These are phyloP conservation scores for Russula compacta DNA, from an alignment of 768 basidiomycete genomes.

Conservation along the genomic window DNA sequence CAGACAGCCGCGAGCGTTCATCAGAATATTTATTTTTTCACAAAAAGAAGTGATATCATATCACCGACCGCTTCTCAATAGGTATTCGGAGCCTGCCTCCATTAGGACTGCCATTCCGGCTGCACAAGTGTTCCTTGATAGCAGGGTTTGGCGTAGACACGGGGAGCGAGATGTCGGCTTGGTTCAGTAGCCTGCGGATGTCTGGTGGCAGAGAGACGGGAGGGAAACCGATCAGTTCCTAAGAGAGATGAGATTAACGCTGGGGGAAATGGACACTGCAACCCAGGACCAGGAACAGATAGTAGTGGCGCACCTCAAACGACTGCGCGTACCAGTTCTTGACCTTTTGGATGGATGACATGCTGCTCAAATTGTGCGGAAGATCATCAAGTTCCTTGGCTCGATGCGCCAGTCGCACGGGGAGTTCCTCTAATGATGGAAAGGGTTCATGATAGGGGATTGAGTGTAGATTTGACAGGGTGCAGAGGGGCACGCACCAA, in stretches of 20 bases:
- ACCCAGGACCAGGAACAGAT: neutral
- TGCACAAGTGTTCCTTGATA: slow-evolving; percentile 28
- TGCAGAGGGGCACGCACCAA: slow-evolving; percentile 40
- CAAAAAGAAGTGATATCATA: slow-evolving; percentile 13
- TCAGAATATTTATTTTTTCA: neutral
- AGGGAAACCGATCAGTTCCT: slow-evolving; percentile 90
- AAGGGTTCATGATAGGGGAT: neutral
- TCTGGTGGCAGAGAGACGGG: slow-evolving; percentile 58
- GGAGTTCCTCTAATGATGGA: slow-evolving; percentile 69
- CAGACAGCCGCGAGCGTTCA: neutral
- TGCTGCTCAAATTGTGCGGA: slow-evolving; percentile 82
- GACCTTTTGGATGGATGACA: slow-evolving; percentile 89
- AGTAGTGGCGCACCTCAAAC: slow-evolving; percentile 64
- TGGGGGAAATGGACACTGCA: slow-evolving; percentile 4
- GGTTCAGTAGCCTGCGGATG: slow-evolving; percentile 53
- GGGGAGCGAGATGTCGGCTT: slow-evolving; percentile 46
- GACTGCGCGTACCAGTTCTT: slow-evolving; percentile 99
- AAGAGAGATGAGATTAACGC: neutral
- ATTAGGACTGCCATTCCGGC: slow-evolving; percentile 30
- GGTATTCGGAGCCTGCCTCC: slow-evolving; percentile 54
- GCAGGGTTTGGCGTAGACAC: slow-evolving; percentile 78
- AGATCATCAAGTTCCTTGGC: slow-evolving; percentile 93
- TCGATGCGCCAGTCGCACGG: slow-evolving; percentile 89
- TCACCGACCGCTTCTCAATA: slow-evolving; percentile 66
- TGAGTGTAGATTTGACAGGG: neutral